Conservation (phyloP, 2,329 filamentous ascomycete species). For the Chaetothyriales sp. region DNA sequence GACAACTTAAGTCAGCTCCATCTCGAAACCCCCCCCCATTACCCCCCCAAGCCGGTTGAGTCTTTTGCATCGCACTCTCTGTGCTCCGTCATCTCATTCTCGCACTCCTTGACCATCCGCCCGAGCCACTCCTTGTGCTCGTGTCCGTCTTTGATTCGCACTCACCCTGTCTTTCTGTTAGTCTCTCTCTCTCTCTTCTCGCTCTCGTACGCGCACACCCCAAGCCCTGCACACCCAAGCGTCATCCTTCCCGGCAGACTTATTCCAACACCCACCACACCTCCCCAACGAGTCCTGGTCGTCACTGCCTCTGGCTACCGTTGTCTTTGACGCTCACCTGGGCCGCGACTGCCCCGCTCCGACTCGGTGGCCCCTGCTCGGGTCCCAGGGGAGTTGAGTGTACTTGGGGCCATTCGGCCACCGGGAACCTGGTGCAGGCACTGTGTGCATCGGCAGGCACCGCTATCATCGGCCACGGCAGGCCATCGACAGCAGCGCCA, state of each 20-base stretch:
- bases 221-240: constrained; percentile 12
- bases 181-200: constrained; percentile 25
- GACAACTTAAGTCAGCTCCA: constrained; percentile 1
- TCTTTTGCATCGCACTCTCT: constrained; percentile 15
- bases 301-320: background rate
- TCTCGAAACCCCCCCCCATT: constrained; percentile 19
- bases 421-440: background rate
- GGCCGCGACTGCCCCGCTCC: background rate
- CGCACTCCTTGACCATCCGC: constrained; percentile 20
- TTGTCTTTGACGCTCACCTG: background rate
- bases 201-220: constrained; percentile 31
- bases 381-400: background rate
- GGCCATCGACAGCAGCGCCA: background rate
- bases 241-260: background rate
- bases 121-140: background rate
- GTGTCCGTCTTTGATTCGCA: constrained; percentile 1
- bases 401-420: background rate
- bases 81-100: constrained; percentile 23
- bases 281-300: background rate
- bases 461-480: background rate
- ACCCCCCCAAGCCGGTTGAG: constrained; percentile 15
- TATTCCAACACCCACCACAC: background rate
- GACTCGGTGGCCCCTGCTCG: background rate
- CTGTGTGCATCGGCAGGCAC: background rate
- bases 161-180: constrained; percentile 32